Percentiles rank a stretch among this genome's conserved stretches.
Conservation (phyloP, 257 asterid species). For the Perilla frutescens region DNA sequence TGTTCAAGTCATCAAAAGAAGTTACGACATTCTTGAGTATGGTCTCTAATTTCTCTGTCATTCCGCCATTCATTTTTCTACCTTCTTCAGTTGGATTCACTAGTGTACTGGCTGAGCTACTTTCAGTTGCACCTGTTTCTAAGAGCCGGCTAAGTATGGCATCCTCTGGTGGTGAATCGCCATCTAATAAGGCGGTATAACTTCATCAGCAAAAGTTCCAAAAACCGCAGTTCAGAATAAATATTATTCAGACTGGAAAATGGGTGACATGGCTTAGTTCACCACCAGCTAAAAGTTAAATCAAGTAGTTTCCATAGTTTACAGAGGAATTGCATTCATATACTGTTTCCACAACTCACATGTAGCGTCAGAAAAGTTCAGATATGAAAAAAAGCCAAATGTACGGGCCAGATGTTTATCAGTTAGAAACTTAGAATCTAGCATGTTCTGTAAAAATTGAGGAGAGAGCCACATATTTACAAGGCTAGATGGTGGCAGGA, state of each 20-base stretch:
- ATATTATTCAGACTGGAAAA: constrained; percentile 14
- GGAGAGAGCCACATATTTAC: constrained; percentile 1
- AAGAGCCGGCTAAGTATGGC: constrained; percentile 68
- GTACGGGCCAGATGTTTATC: background rate
- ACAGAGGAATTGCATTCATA: background rate
- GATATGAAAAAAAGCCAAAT: background rate
- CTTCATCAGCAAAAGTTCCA: constrained; percentile 35
- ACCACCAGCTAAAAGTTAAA: constrained; percentile 13
- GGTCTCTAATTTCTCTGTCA: constrained; percentile 44
- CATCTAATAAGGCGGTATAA: constrained; percentile 50
- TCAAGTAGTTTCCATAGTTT: constrained; percentile 15
- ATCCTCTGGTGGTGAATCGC: constrained; percentile 58
- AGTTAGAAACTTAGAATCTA: constrained; percentile 3
- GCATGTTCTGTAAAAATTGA: background rate
- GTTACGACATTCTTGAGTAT: constrained; percentile 53
- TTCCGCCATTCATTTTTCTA: constrained; percentile 51
- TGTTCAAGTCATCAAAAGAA: constrained; percentile 57
- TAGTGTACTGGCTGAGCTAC: constrained; percentile 55
- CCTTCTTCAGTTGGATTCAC: constrained; percentile 46
- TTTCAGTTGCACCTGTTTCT: constrained; percentile 81
- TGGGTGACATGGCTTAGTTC: background rate
- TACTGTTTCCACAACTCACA: constrained; percentile 9
- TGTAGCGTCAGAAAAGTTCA: background rate
- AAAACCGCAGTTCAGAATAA: constrained; percentile 17
- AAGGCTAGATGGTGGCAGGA: constrained; percentile 2